Percentiles rank a stretch among this genome's conserved stretches.
Evolutionary conservation across 192 early-diverging fungal genomes (phyloP).

Genomic region (Phycomyces blakesleeanus): DNA sequence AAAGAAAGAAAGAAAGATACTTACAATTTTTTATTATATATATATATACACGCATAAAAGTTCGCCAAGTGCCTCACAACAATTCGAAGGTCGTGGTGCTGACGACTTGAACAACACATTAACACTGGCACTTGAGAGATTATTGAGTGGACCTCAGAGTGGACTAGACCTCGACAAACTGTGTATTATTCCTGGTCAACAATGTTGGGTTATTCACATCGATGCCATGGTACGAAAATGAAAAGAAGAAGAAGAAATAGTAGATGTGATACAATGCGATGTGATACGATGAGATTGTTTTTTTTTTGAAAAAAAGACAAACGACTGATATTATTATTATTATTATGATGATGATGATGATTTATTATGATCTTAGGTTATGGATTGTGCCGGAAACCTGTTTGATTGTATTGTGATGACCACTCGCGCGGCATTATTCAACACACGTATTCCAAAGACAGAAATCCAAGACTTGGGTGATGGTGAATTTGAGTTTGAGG

Average conservation of each 20-base stretch:
- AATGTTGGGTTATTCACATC: slow-evolving; percentile 89
- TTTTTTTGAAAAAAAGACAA: no score
- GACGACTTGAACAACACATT: slow-evolving; percentile 85
- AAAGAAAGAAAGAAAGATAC: no score
- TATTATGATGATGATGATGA: no score
- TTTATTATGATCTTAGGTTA: slow-evolving; percentile 37
- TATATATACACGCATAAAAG: slow-evolving; percentile 33
- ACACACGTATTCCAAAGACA: slow-evolving; percentile 83
- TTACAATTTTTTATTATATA: slow-evolving; percentile 4
- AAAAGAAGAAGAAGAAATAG: no score
- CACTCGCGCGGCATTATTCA: slow-evolving; percentile 80
- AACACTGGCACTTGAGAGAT: slow-evolving; percentile 75
- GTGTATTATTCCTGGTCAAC: slow-evolving; percentile 85
- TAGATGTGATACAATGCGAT: no score
- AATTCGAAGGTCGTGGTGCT: slow-evolving; percentile 73
- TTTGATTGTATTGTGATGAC: slow-evolving; percentile 85
- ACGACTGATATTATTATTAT: no score
- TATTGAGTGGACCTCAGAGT: slow-evolving; percentile 76
- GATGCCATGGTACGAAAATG: slow-evolving; percentile 81
- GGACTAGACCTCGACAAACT: slow-evolving; percentile 84
- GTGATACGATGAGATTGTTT: no score
- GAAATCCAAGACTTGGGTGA: slow-evolving; percentile 76
- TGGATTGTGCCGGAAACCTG: slow-evolving; percentile 87
- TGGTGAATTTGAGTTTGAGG: slow-evolving; percentile 85
- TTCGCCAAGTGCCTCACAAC: slow-evolving; percentile 78